Conservation (phyloP, 2,329 filamentous ascomycete genomes). For the Alternaria longipes region DNA sequence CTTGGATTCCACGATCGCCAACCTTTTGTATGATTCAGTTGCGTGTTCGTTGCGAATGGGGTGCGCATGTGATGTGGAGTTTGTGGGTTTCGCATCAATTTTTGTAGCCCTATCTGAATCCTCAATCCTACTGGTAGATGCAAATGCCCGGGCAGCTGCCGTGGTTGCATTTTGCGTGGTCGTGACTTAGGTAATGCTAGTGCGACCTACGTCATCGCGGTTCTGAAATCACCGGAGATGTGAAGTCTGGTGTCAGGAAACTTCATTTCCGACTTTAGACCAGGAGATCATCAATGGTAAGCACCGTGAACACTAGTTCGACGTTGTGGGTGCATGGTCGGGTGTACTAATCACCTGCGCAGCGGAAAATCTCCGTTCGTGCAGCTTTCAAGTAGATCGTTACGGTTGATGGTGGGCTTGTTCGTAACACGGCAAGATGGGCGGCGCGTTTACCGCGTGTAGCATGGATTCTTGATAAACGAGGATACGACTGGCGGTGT, state of each 20-base stretch:
- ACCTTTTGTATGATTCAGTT: neutral
- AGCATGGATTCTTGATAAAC: neutral
- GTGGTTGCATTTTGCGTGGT: neutral
- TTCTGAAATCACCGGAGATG: too few species aligned
- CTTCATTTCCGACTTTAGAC: neutral
- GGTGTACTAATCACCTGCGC: neutral
- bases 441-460: constrained; percentile 1
- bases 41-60: neutral
- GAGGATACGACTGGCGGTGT: neutral
- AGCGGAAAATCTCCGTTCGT: neutral
- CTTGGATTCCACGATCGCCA: constrained; percentile 2
- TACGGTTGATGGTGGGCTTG: neutral
- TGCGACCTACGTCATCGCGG: neutral
- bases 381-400: neutral
- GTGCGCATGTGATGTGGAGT: neutral
- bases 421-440: neutral
- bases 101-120: neutral
- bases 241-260: neutral
- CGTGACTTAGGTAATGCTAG: neutral
- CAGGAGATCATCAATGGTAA: neutral
- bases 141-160: neutral
- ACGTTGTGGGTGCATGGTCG: neutral
- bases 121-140: neutral
- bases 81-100: neutral
- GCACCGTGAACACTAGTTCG: constrained; percentile 4